Base-by-base conservation (phyloP, 805 yeast genomes). In the Wickerhamomyces ciferrii region DNA sequence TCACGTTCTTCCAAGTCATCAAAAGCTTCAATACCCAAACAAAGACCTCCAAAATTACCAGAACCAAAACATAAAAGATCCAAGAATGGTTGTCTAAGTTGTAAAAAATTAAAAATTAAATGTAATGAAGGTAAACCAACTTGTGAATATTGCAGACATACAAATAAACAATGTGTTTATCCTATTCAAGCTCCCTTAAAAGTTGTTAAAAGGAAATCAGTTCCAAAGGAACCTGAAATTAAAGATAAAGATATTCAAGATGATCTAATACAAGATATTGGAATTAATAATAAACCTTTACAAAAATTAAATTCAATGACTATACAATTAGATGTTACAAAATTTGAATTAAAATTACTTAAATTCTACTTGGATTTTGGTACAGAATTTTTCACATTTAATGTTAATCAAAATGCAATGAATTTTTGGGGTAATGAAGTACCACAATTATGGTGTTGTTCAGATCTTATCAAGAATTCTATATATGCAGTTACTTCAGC, bases 31-130 rank as follows among this genome's bases (percentile, higher is more conserved):
- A 10, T 13, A 27, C 31, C 31, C 4, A 27, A 27, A 27, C 31
- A 15, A 32, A 32, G 35, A n/a, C 35, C 35, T 32, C 19, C 35
- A n/a, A 32, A 15, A 32, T 7, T 17, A n/a, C 19, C 35, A n/a
- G 35, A n/a, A 1, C 61, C 61, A 17, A 43, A 37, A 20, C n/a
- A 17, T 61, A 84, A 81, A 49, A 89, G 89, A 62, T 84, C 94
- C 24, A 75, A 94, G 46, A 81, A 79, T 48, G 97, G 97, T 1
- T 89, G 97, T 66, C 72, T 80, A 27, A 85, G 92, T 4, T 89
- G 97, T 67, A 89, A 90, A 61, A 75, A 76, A 51, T 74, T 96
- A 52, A 70, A 96, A 39, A 96, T 90, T 35, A 89, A 89, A 61
- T 89, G 97, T 69, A 96, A 89, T 60, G 96, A 90, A 63, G 67